Evolutionary conservation across 495 filamentous ascomycete species (phyloP).

Genomic region (Daldinia childiae): DNA sequence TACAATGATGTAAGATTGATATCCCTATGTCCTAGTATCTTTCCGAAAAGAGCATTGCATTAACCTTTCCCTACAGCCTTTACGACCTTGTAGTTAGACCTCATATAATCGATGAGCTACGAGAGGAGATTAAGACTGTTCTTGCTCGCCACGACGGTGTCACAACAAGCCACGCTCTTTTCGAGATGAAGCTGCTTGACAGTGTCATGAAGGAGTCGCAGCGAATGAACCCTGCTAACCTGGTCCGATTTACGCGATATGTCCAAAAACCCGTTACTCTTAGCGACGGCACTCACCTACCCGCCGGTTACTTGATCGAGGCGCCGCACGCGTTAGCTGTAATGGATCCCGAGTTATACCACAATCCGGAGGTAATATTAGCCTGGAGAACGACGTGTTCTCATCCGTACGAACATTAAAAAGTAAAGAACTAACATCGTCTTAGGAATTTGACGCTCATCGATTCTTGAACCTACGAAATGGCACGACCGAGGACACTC

Average conservation of each 20-base stretch:
- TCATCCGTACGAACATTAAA: not conserved
- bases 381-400: not conserved
- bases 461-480: conserved; percentile 58
- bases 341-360: conserved; percentile 26
- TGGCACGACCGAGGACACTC: conserved; percentile 45
- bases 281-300: conserved; percentile 52
- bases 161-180: conserved; percentile 42
- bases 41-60: not conserved
- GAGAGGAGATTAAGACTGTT: conserved; percentile 42
- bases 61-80: conserved; percentile 35
- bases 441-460: conserved; percentile 58
- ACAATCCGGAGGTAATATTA: conserved; percentile 31
- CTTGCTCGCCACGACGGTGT: conserved; percentile 35
- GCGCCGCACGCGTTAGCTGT: conserved; percentile 31
- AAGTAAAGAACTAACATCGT: not conserved
- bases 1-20: conserved; percentile 35
- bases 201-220: conserved; percentile 45
- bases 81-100: conserved; percentile 54
- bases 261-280: conserved; percentile 53
- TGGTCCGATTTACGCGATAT: conserved; percentile 51
- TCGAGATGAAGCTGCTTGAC: conserved; percentile 45
- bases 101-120: conserved; percentile 40
- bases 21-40: not conserved
- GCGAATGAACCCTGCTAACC: conserved; percentile 39
- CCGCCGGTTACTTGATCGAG: conserved; percentile 50